Conservation (phyloP, 2,329 filamentous ascomycete species). For the Thielaviopsis cerberus region DNA sequence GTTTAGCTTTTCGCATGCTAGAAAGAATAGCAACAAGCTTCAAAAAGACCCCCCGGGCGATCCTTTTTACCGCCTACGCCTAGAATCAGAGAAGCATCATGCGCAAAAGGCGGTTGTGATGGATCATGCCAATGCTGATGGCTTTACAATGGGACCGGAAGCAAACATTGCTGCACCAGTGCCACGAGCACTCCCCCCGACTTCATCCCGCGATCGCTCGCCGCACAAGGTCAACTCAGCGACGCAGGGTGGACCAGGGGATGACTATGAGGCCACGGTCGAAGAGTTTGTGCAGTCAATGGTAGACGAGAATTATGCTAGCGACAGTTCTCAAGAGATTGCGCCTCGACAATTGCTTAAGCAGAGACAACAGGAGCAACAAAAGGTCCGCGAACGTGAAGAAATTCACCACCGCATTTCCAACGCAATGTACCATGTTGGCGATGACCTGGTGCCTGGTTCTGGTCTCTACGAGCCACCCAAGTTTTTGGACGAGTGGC, state of each 20-base stretch:
- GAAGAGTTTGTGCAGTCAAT: conserved; percentile 11
- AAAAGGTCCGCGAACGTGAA: neutral
- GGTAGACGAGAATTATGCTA: conserved; percentile 6
- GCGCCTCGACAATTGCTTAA: conserved; percentile 3
- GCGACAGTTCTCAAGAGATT: conserved; percentile 8
- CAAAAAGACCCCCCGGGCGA: conserved; percentile 39
- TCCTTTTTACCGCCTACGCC: conserved; percentile 25
- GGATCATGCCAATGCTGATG: neutral
- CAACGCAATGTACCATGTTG: conserved; percentile 4
- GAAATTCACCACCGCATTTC: conserved; percentile 8
- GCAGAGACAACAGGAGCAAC: conserved; percentile 4
- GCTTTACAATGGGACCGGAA: neutral
- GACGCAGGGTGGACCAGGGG: conserved; percentile 13
- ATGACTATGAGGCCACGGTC: conserved; percentile 13
- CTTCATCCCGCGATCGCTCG: neutral
- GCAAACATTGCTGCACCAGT: neutral
- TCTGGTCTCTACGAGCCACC: conserved; percentile 40
- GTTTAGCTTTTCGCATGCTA: conserved; percentile 21
- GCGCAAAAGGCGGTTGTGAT: conserved; percentile 4
- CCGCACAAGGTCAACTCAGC: neutral
- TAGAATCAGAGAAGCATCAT: conserved; percentile 24
- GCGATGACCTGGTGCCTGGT: conserved; percentile 21
- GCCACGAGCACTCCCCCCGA: neutral
- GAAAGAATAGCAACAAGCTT: conserved; percentile 39
- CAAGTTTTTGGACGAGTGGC: conserved; percentile 53